phyloP scores from a whole-genome alignment of 371 early-diverging fungal species.

The Capniomyces stellatus region DNA sequence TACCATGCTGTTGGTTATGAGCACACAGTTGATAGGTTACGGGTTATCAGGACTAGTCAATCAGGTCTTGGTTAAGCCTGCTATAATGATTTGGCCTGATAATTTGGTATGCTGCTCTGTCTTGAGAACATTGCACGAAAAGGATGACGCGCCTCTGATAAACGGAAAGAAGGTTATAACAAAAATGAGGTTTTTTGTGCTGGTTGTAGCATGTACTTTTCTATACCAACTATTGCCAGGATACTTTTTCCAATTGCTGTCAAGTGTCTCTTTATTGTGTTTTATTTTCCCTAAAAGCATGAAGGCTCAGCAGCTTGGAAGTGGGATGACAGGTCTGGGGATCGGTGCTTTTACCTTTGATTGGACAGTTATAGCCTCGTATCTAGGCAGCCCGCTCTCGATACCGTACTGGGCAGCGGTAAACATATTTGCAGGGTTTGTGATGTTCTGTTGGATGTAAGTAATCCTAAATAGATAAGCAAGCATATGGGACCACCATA shows the following conservation, averaged over 20 bases:
- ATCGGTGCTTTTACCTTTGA: constrained; percentile 48
- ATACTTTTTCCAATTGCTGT: constrained; percentile 46
- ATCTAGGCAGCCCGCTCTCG: constrained; percentile 46
- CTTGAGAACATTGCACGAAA: constrained; percentile 47
- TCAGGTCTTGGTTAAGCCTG: constrained; percentile 57
- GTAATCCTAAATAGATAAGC: too few species aligned
- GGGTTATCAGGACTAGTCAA: constrained; percentile 66
- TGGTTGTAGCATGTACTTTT: constrained; percentile 25
- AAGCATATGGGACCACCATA: too few species aligned
- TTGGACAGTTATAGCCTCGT: constrained; percentile 49
- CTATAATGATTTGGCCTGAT: constrained; percentile 73
- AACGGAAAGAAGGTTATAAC: neutral
- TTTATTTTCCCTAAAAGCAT: constrained; percentile 40
- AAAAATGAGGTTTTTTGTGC: constrained; percentile 15
- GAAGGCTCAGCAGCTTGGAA: constrained; percentile 37
- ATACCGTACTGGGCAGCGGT: constrained; percentile 53
- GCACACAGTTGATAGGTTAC: constrained; percentile 61
- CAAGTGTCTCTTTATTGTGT: constrained; percentile 55
- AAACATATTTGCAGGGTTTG: constrained; percentile 47
- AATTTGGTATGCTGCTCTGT: constrained; percentile 51
- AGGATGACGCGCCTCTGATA: neutral
- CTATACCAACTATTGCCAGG: constrained; percentile 63
- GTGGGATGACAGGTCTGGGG: constrained; percentile 43
- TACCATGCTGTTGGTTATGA: constrained; percentile 36
- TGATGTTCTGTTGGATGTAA: constrained; percentile 46